Conservation (phyloP, 441 rosid genomes). For the Arabidopsis hybrid region DNA sequence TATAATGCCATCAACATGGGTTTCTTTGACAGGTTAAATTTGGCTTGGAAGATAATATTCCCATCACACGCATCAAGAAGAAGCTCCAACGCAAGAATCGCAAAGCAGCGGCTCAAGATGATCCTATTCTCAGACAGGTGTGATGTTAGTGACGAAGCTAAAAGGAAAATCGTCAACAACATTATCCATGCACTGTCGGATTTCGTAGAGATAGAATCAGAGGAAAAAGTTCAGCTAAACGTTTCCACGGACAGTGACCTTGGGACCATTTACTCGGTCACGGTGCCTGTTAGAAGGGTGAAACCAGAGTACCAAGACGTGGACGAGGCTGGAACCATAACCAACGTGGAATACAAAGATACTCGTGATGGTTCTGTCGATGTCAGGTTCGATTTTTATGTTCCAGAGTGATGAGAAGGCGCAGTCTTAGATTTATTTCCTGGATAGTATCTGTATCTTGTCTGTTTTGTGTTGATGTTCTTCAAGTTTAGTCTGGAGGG, state of each 20-base stretch:
- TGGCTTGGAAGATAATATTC: constrained; percentile 96
- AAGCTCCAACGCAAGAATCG: constrained; percentile 93
- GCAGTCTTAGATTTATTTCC: constrained; percentile 17
- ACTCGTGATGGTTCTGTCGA: constrained; percentile 84
- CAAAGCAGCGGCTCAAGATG: constrained; percentile 96
- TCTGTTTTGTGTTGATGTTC: constrained; percentile 35
- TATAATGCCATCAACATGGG: constrained; percentile 76
- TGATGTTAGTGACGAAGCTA: constrained; percentile 94
- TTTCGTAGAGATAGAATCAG: constrained; percentile 97
- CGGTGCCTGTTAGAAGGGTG: constrained; percentile 91
- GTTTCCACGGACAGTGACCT: constrained; percentile 87
- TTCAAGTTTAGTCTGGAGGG: constrained; percentile 32
- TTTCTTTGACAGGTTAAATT: constrained; percentile 82
- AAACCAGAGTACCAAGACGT: constrained; percentile 79
- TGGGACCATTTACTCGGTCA: constrained; percentile 93
- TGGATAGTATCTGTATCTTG: constrained; percentile 34
- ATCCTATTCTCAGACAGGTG: constrained; percentile 98
- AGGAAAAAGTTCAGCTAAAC: constrained; percentile 93
- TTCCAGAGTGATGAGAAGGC: constrained; percentile 60
- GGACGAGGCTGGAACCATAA: constrained; percentile 69
- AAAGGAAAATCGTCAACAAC: constrained; percentile 83
- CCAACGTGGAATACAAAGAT: constrained; percentile 83
- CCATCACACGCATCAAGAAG: constrained; percentile 74
- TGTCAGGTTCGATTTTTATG: constrained; percentile 87
- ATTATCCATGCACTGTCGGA: constrained; percentile 82